Evolutionary conservation across 495 filamentous ascomycete genomes (phyloP), one percentile per base, ranked within the genome.

Genomic region (Penicillium atrosanguineum): DNA sequence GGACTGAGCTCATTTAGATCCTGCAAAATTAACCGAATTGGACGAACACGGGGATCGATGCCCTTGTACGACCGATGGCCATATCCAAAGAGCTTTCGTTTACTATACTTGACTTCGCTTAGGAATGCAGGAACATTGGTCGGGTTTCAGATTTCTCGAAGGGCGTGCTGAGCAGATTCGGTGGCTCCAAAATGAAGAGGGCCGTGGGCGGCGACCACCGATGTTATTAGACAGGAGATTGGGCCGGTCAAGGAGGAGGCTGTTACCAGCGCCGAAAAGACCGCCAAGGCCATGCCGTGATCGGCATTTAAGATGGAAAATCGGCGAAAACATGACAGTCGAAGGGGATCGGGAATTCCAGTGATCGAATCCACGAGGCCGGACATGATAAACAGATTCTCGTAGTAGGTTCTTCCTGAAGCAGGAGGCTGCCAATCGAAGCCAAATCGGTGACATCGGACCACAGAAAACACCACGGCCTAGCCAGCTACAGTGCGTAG

Each of bases 181-280:
- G 80, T 81, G 15, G 83, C 82, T 5, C 82, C 83, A 39, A 76
- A 79, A 60, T 86, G 83, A 1, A 85, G 64, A 0, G 79, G 79
- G 0, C 82, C 83, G 57, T 82, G 80, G 0, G 74, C 74, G 23
- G 81, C 71, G 6, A 72, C 60, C 1, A 82, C 64, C 0, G 75
- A 74, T 3, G 78, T 63, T 15, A 81, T 75, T 38, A 82, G 26
- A 36, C 69, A 70, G 1, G 72, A 72, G 5, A 74, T 59, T 0
- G 73, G 71, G 23, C 73, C 73, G 0, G 73, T 59, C 6, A 73
- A 48, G 0, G 70, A 65, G 0, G 73, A 73, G 0, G 67, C 62
- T 8, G 69, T 69, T 3, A 65, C 65, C 1, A 76, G 44, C 7
- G 69, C 46, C 0, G 69, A 66, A 31, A 72, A 73, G 1, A 68